Evolutionary conservation across 768 basidiomycete genomes (phyloP).

Genomic region (Naganishia kalamii): DNA sequence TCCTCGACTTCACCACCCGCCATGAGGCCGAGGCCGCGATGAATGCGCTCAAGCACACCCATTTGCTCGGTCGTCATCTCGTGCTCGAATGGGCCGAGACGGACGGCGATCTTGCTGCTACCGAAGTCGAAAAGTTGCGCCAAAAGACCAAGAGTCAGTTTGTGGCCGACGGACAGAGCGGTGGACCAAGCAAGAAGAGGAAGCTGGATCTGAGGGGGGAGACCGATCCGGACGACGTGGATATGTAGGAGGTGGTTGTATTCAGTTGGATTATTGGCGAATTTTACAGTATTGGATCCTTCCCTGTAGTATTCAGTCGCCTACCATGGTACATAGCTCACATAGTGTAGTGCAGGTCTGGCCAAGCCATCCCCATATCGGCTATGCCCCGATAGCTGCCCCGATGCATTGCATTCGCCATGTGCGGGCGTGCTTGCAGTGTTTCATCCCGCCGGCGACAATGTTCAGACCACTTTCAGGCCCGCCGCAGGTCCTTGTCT

Average conservation of each 20-base stretch:
- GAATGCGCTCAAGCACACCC: conserved; percentile 79
- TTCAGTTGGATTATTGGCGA: no score
- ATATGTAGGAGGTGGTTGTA: conserved; percentile 5
- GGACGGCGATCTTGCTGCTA: conserved; percentile 57
- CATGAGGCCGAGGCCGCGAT: conserved; percentile 87
- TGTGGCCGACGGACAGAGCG: conserved; percentile 30
- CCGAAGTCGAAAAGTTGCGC: conserved; percentile 67
- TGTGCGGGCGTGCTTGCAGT: no score
- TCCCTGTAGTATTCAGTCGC: no score
- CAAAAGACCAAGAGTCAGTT: conserved; percentile 57
- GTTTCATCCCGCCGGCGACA: no score
- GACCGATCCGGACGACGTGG: conserved; percentile 12
- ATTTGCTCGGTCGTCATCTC: conserved; percentile 89
- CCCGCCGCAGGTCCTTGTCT: no score
- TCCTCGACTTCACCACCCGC: conserved; percentile 84
- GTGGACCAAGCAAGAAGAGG: conserved; percentile 31
- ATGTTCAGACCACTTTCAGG: no score
- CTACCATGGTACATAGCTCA: no score
- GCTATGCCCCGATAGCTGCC: no score
- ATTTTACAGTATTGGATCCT: no score
- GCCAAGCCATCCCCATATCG: no score
- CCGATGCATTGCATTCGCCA: no score
- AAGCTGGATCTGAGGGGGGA: conserved; percentile 37
- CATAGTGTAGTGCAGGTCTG: no score
- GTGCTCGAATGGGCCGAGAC: conserved; percentile 85